phyloP scores from a whole-genome alignment of 768 basidiomycete species.

The Paxillus rubicundulus region DNA sequence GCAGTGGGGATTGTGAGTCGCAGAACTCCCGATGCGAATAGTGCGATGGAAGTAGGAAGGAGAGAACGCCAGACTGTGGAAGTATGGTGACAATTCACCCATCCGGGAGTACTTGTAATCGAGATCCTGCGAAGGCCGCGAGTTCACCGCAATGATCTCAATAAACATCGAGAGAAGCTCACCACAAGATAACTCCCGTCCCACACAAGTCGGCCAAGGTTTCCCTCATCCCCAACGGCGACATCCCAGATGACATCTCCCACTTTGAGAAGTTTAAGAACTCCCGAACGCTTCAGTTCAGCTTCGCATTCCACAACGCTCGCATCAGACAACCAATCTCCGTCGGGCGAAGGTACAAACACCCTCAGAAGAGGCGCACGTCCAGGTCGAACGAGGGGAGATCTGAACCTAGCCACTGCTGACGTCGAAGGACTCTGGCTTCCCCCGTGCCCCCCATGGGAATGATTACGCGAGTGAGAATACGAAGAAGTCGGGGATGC shows the following conservation, averaged over 20 bases:
- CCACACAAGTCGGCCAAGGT: slow-evolving; percentile 81
- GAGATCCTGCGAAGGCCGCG: slow-evolving; percentile 55
- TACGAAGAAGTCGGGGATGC: slow-evolving; percentile 55
- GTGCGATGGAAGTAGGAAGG: slow-evolving; percentile 90
- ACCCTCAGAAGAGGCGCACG: slow-evolving; percentile 77
- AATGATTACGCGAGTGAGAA: slow-evolving; percentile 39
- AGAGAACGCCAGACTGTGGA: slow-evolving; percentile 76
- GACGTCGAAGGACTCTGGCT: slow-evolving; percentile 23
- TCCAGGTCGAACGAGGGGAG: slow-evolving; percentile 65
- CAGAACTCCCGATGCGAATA: slow-evolving; percentile 51
- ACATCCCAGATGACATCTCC: slow-evolving; percentile 89
- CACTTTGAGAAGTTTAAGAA: slow-evolving; percentile 57
- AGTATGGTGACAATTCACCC: slow-evolving; percentile 77
- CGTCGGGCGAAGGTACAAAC: slow-evolving; percentile 84
- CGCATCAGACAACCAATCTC: slow-evolving; percentile 81
- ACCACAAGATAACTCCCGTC: slow-evolving; percentile 88
- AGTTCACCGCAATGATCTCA: slow-evolving; percentile 1
- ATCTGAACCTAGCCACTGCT: slow-evolving; percentile 45
- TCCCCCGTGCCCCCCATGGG: slow-evolving; percentile 32
- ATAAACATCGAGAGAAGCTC: slow-evolving; percentile 30
- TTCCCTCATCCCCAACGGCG: slow-evolving; percentile 83
- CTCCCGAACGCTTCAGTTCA: slow-evolving; percentile 56
- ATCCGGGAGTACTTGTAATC: slow-evolving; percentile 77
- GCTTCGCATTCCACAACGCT: slow-evolving; percentile 81
- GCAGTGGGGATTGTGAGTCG: slow-evolving; percentile 40